phyloP scores from a whole-genome alignment of 768 basidiomycete species.

The Leccinum aurantiacum region DNA sequence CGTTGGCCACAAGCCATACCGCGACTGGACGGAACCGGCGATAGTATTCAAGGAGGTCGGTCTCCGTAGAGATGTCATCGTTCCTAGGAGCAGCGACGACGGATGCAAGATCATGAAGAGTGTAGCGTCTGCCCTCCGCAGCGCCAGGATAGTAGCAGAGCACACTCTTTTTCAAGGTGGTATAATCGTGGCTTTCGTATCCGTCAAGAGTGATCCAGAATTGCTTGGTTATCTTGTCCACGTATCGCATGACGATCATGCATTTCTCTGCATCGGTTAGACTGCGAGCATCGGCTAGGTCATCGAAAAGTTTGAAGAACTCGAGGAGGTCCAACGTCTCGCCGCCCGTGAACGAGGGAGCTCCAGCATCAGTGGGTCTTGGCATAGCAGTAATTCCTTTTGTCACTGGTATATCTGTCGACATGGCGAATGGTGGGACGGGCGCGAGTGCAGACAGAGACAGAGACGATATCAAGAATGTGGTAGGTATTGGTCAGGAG shows the following conservation, averaged over 20 bases:
- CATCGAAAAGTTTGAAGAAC: not conserved
- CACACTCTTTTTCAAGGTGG: not conserved
- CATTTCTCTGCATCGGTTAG: not conserved
- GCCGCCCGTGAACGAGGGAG: not conserved
- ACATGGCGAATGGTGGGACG: not conserved
- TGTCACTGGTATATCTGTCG: not conserved
- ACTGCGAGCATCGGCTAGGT: not conserved
- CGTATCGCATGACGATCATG: not conserved
- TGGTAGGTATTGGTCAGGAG: too few relatives aligned
- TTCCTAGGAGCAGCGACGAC: not conserved
- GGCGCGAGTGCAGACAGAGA: too few relatives aligned
- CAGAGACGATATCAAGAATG: too few relatives aligned
- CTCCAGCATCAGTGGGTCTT: too few relatives aligned
- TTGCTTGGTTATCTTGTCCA: not conserved
- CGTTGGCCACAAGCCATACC: not conserved
- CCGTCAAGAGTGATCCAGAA: not conserved
- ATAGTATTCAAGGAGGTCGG: not conserved
- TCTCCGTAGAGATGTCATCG: not conserved
- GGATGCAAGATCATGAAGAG: not conserved
- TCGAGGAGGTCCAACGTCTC: not conserved
- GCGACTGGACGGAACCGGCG: not conserved
- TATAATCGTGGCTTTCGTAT: not conserved
- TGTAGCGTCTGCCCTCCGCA: not conserved
- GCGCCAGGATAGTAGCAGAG: not conserved
- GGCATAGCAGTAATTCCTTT: not conserved